Percentiles rank a stretch among this genome's conserved stretches.
Evolutionary conservation across 352 stramenopile genomes (phyloP).

Genomic region (Stramenopiles sp.): DNA sequence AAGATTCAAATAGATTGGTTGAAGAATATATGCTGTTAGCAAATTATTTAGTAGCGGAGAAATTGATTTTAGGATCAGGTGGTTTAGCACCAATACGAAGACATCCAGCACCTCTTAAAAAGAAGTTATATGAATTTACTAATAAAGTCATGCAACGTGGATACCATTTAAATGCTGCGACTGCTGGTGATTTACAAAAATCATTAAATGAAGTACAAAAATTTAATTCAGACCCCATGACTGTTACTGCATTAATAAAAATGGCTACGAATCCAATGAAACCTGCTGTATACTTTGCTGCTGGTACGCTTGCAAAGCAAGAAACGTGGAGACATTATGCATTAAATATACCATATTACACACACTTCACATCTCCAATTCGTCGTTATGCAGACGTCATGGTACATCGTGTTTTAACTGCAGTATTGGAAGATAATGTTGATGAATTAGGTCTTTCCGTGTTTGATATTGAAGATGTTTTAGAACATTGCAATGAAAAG

Average conservation of each 20-base stretch:
- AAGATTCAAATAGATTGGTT: conserved; percentile 77
- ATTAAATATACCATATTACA: conserved; percentile 91
- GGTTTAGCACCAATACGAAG: conserved; percentile 63
- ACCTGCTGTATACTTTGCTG: conserved; percentile 73
- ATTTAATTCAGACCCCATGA: background rate
- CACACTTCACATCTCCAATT: conserved; percentile 93
- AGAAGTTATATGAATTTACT: background rate
- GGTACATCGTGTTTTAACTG: conserved; percentile 41
- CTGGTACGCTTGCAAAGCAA: conserved; percentile 35
- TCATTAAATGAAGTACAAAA: background rate
- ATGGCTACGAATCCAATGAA: conserved; percentile 81
- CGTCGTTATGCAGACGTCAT: conserved; percentile 65
- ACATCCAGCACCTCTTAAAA: conserved; percentile 39
- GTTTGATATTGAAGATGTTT: conserved; percentile 21
- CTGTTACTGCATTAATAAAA: conserved; percentile 20
- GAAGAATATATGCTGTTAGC: conserved; percentile 97
- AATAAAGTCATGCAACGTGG: background rate
- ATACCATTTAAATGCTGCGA: background rate
- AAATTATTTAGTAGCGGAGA: conserved; percentile 89
- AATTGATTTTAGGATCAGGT: conserved; percentile 61
- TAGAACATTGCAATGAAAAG: conserved; percentile 56
- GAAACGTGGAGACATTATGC: conserved; percentile 79
- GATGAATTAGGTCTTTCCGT: conserved; percentile 12
- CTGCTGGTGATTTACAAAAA: background rate
- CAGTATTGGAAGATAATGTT: conserved; percentile 17